phyloP scores from a whole-genome alignment of 1,139 yeast species.

The Candida sojae region DNA sequence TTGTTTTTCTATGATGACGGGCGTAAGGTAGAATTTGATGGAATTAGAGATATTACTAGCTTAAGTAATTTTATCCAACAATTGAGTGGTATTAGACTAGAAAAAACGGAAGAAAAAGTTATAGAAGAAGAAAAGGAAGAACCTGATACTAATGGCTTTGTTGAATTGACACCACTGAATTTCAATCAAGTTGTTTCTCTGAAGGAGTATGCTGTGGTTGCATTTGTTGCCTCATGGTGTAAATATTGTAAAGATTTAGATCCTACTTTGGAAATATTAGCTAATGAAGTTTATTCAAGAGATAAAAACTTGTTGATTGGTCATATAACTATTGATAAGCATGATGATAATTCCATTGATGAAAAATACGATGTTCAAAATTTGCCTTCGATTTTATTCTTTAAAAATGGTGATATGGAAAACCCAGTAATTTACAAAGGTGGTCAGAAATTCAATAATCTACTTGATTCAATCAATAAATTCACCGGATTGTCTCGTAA shows the following conservation, averaged over 20 bases:
- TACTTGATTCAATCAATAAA: conserved; percentile 53
- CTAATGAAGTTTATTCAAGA: conserved; percentile 28
- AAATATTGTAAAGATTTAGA: conserved; percentile 24
- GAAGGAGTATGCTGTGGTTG: conserved; percentile 28
- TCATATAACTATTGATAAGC: conserved; percentile 38
- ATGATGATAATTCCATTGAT: conserved; percentile 26
- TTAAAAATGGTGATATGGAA: conserved; percentile 43
- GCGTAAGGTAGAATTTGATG: conserved; percentile 47
- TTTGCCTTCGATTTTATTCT: conserved; percentile 57
- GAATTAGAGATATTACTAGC: conserved; percentile 46
- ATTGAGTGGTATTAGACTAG: conserved; percentile 30
- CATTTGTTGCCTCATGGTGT: conserved; percentile 43
- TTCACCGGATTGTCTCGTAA: conserved; percentile 55
- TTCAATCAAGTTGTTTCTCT: conserved; percentile 33
- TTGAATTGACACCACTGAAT: conserved; percentile 34
- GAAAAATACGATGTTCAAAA: conserved; percentile 44
- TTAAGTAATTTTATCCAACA: conserved; percentile 50
- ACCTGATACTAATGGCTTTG: conserved; percentile 18
- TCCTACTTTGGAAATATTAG: conserved; percentile 33
- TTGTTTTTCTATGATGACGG: conserved; percentile 55
- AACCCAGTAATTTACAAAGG: conserved; percentile 44
- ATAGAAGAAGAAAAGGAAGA: conserved; percentile 8
- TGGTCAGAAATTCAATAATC: conserved; percentile 32
- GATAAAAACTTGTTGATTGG: conserved; percentile 23
- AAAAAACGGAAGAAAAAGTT: conserved; percentile 11